These are phyloP conservation scores for Coemansia javaensis DNA, from an alignment of 192 early-diverging fungal genomes.

Conservation along the genomic window DNA sequence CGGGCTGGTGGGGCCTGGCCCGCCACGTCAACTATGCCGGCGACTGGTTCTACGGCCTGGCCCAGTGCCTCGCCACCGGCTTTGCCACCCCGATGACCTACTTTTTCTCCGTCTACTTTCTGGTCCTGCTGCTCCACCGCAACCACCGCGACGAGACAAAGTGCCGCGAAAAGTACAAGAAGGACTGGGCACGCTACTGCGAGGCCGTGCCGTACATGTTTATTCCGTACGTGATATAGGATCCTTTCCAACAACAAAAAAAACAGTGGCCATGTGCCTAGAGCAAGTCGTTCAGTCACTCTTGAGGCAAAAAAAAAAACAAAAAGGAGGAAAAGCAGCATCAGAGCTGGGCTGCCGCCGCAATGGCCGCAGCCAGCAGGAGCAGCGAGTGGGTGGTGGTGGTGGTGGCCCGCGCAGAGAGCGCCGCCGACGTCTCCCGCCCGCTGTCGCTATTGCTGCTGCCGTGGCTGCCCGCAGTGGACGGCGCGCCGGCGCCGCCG, in stretches of 20 bases:
- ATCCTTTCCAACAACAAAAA: background rate
- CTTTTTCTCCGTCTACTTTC: conserved; percentile 93
- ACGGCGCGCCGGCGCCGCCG: conserved; percentile 13
- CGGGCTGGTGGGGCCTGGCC: conserved; percentile 94
- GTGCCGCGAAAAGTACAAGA: conserved; percentile 88
- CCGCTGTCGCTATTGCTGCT: too few species aligned
- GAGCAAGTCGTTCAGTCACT: too few species aligned
- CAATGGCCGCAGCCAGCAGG: too few species aligned
- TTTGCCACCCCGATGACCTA: conserved; percentile 78
- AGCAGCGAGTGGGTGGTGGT: too few species aligned
- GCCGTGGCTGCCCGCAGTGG: background rate
- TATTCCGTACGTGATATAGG: conserved; percentile 69
- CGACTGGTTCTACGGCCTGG: conserved; percentile 89
- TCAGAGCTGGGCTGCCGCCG: too few species aligned
- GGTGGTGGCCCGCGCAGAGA: too few species aligned
- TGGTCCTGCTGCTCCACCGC: conserved; percentile 84
- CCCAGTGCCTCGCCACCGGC: conserved; percentile 87
- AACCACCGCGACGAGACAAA: conserved; percentile 83
- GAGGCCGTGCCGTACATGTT: conserved; percentile 75
- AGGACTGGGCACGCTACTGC: conserved; percentile 89
- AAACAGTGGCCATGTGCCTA: too few species aligned
- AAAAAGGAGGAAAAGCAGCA: too few species aligned
- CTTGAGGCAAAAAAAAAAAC: background rate
- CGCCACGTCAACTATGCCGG: conserved; percentile 94
- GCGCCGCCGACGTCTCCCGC: too few species aligned